Evolutionary conservation across 2,329 filamentous ascomycete species (phyloP).

Genomic region (Leptographium galeiforme): DNA sequence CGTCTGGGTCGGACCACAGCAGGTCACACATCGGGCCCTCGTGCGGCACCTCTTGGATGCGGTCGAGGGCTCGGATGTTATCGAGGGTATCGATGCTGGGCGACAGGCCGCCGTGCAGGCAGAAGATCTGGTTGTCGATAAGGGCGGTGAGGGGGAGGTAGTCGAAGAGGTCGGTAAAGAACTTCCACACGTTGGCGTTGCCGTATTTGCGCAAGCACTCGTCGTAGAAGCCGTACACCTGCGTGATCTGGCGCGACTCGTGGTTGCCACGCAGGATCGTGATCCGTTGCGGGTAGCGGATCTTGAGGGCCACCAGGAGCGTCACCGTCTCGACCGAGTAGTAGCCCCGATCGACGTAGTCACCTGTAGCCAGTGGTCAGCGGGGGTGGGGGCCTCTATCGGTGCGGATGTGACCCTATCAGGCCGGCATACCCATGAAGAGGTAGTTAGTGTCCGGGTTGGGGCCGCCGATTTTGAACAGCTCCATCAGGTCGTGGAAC

Average conservation of each 20-base stretch:
- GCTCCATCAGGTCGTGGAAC: slow-evolving; percentile 97
- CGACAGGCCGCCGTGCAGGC: slow-evolving; percentile 89
- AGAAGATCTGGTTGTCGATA: slow-evolving; percentile 99
- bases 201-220: slow-evolving; percentile 98
- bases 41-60: slow-evolving; percentile 96
- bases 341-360: slow-evolving; percentile 97
- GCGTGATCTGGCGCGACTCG: slow-evolving; percentile 96
- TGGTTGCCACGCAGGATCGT: slow-evolving; percentile 98
- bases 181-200: slow-evolving; percentile 99
- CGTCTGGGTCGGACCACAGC: slow-evolving; percentile 95
- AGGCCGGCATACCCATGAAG: slow-evolving; percentile 68
- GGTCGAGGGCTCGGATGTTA: slow-evolving; percentile 88
- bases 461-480: slow-evolving; percentile 96
- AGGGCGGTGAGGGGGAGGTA: slow-evolving; percentile 93
- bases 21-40: slow-evolving; percentile 98
- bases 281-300: slow-evolving; percentile 94
- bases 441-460: slow-evolving; percentile 99
- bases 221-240: slow-evolving; percentile 99
- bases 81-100: slow-evolving; percentile 93
- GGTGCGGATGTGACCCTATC: background rate
- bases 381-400: background rate
- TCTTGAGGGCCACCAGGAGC: slow-evolving; percentile 90
- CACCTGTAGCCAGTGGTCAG: slow-evolving; percentile 44
- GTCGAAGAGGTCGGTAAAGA: slow-evolving; percentile 97
- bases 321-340: slow-evolving; percentile 98